Base-by-base conservation (phyloP, 352 stramenopile genomes). In the Halophytophthora polymorphica region DNA sequence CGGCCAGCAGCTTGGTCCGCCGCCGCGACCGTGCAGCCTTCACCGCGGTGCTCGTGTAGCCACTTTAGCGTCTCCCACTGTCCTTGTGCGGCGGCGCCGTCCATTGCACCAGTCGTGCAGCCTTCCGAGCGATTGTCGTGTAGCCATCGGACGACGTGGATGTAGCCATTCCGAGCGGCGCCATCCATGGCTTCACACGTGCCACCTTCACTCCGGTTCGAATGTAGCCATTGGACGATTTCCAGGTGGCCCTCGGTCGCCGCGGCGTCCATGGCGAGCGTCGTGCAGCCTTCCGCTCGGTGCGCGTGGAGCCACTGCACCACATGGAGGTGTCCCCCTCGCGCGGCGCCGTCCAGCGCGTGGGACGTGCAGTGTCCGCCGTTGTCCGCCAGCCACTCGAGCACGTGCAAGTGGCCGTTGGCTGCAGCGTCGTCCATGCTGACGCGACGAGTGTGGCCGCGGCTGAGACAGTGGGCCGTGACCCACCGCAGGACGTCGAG, bases 291-390 rank as follows among this genome's bases (percentile, higher is more conserved):
- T 25, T 47, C 41, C 13, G 45, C 59, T 11, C 58, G 58, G 15
- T 51, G 42, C 18, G 13, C 12, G 19, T 71, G 52, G 15, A 71
- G 53, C 61, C 61, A 74, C 21, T 65, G 41, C 18, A 74, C 45
- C 7, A 74, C 50, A 14, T 66, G 23, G 12, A 73, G 48, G 40
- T 69, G 23, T 13, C 61, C 65, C 6, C 31, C 49, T 39, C 40
- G 43, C 2, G 61, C 51, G 3, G 65, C 65, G 14, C 45, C 48
- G 31, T 74, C 55, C 65, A 74, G 69, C 5, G 65, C 65, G 10
- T 62, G 55, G 8, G 49, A 45, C 13, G 65, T 71, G 29, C 65
- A 74, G n/a, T n/a, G n/a, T 0, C 10, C 17, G 11, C 41, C 19
- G 31, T 47, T 21, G 11, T 13, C 28, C 6, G 33, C 19, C 17